A percentile compares a stretch with the other conserved stretches of the same genome.
These are phyloP conservation scores for Colletotrichum coccodes DNA, from an alignment of 2,329 filamentous ascomycete species.

Conservation along the genomic window DNA sequence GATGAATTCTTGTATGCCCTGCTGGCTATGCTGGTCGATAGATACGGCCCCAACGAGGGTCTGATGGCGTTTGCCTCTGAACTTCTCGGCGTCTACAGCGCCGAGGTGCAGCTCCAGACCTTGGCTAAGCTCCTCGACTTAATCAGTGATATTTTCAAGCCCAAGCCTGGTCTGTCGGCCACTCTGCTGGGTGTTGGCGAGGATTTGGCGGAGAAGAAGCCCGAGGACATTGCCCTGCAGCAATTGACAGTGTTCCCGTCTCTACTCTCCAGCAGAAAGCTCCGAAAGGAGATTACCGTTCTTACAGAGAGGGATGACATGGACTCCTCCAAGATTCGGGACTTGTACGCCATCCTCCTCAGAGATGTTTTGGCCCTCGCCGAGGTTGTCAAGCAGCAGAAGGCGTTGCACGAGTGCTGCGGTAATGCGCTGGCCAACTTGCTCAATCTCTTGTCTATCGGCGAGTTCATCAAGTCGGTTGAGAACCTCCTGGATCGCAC, in stretches of 20 bases:
- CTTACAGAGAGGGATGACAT: slow-evolving; percentile 72
- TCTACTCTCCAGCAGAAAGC: slow-evolving; percentile 66
- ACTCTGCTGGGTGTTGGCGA: slow-evolving; percentile 72
- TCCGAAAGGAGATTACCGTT: slow-evolving; percentile 65
- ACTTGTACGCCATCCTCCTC: slow-evolving; percentile 75
- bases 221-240: slow-evolving; percentile 54
- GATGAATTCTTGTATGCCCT: slow-evolving; percentile 90
- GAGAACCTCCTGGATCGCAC: slow-evolving; percentile 82
- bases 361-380: slow-evolving; percentile 74
- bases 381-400: slow-evolving; percentile 68
- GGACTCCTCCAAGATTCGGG: slow-evolving; percentile 72
- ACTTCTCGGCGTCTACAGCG: slow-evolving; percentile 77
- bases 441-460: slow-evolving; percentile 85
- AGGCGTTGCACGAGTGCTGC: slow-evolving; percentile 65
- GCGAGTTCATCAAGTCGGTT: slow-evolving; percentile 89
- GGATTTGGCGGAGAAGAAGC: slow-evolving; percentile 52
- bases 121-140: slow-evolving; percentile 82
- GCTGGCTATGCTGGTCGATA: slow-evolving; percentile 89
- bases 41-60: slow-evolving; percentile 81
- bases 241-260: slow-evolving; percentile 67
- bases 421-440: slow-evolving; percentile 81
- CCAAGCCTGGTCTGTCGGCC: slow-evolving; percentile 79
- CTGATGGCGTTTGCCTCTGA: slow-evolving; percentile 81
- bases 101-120: slow-evolving; percentile 80
- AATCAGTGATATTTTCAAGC: slow-evolving; percentile 77